Percentiles rank a stretch among this genome's conserved stretches.
Evolutionary conservation across 148 eudicot genomes (phyloP).

Genomic region (Pouteria glomerata): DNA sequence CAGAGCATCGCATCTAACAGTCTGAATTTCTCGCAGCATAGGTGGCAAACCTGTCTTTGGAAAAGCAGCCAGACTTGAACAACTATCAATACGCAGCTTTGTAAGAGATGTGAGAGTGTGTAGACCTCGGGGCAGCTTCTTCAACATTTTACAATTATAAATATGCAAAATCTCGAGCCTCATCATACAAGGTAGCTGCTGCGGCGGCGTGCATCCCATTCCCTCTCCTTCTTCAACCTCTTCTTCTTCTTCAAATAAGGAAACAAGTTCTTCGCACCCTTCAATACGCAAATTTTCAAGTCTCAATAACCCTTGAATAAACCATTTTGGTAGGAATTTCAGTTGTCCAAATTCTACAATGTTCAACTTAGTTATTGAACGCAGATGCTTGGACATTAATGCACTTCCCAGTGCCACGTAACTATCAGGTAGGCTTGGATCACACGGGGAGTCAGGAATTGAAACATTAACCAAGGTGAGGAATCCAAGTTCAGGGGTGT

Average conservation of each 20-base stretch:
- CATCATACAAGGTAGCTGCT: not conserved
- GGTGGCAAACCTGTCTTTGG: no score
- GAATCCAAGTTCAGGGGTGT: not conserved
- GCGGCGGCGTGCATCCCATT: not conserved
- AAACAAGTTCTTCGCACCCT: not conserved
- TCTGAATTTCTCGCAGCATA: not conserved
- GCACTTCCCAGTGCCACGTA: not conserved
- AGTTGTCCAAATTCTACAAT: not conserved
- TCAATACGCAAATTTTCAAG: not conserved
- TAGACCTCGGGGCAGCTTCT: no score
- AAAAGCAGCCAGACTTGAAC: not conserved
- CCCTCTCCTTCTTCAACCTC: not conserved
- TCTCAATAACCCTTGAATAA: not conserved
- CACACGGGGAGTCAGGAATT: not conserved
- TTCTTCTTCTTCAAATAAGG: not conserved
- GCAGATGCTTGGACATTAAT: not conserved
- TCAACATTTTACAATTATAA: not conserved
- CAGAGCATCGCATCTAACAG: not conserved
- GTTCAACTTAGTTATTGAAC: not conserved
- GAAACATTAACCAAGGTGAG: not conserved
- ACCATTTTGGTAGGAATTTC: no score
- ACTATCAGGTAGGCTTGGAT: no score
- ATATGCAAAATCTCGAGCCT: conserved; percentile 1
- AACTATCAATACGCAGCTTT: not conserved
- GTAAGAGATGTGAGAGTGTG: no score